phyloP scores from a whole-genome alignment of 139 green algal species.

The Chlamydomonas incerta region DNA sequence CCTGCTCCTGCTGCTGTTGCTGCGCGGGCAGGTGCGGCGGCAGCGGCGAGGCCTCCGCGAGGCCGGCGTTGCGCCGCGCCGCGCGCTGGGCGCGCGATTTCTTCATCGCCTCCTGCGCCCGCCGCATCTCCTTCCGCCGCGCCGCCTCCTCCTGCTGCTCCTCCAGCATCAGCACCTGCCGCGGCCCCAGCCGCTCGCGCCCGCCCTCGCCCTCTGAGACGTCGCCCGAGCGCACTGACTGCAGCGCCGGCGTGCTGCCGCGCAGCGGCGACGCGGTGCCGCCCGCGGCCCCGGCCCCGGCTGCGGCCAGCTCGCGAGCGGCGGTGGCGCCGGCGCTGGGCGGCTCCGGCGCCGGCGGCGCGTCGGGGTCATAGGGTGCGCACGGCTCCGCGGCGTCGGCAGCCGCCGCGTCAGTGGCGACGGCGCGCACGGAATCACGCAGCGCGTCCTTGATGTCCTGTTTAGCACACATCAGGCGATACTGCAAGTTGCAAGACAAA shows the following conservation, averaged over 20 bases:
- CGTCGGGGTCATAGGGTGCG: slow-evolving; percentile 19
- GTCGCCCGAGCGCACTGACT: background rate
- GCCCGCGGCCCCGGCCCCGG: background rate
- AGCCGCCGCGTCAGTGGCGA: background rate
- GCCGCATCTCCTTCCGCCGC: slow-evolving; percentile 7
- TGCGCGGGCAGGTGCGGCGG: background rate
- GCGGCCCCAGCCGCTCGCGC: background rate
- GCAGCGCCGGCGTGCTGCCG: background rate
- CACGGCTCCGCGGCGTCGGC: background rate
- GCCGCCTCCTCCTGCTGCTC: slow-evolving; percentile 22
- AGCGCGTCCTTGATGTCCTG: background rate
- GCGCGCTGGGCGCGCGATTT: background rate
- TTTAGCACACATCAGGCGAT: background rate
- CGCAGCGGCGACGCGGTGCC: background rate
- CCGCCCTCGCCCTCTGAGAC: background rate
- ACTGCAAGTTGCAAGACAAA: too few relatives aligned
- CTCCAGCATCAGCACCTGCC: background rate
- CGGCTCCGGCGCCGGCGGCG: background rate
- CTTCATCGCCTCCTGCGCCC: background rate
- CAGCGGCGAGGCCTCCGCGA: background rate
- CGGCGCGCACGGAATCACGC: background rate
- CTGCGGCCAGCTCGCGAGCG: background rate
- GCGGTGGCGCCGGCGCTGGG: too few relatives aligned
- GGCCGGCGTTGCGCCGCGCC: background rate
- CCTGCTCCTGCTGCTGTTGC: background rate